phyloP scores from a whole-genome alignment of 495 filamentous ascomycete species.

The Annulohypoxylon stygium region DNA sequence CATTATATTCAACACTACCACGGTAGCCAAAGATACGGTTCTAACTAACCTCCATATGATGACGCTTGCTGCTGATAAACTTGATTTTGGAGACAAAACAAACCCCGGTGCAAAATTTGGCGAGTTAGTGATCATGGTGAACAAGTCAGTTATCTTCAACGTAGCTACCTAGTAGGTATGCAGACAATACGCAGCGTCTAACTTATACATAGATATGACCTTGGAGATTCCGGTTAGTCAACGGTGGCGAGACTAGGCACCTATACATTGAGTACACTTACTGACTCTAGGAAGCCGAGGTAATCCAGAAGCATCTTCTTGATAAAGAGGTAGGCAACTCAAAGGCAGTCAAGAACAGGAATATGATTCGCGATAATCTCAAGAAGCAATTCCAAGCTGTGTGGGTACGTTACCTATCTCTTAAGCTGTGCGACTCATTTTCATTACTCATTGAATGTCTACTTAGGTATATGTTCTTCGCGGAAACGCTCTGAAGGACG shows the following conservation, averaged over 20 bases:
- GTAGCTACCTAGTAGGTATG: neutral
- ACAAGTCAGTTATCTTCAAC: neutral
- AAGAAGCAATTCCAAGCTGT: neutral
- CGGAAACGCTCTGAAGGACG: neutral
- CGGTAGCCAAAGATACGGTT: neutral
- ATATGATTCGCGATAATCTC: neutral
- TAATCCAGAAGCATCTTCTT: neutral
- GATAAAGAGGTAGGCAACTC: neutral
- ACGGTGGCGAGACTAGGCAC: neutral
- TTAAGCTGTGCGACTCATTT: neutral
- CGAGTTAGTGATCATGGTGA: neutral
- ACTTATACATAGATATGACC: neutral
- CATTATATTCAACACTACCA: neutral
- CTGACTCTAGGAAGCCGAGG: neutral
- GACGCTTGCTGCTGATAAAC: conserved; percentile 1
- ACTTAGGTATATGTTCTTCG: neutral
- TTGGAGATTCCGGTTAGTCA: neutral
- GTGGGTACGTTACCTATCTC: neutral
- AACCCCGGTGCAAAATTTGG: neutral
- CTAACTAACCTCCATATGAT: neutral
- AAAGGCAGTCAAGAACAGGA: neutral
- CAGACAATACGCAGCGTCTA: neutral
- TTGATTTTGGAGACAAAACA: neutral
- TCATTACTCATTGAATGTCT: neutral
- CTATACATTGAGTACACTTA: neutral